These are phyloP conservation scores for Hippophae rhamnoides DNA, from an alignment of 306 rosid species.

Conservation along the genomic window DNA sequence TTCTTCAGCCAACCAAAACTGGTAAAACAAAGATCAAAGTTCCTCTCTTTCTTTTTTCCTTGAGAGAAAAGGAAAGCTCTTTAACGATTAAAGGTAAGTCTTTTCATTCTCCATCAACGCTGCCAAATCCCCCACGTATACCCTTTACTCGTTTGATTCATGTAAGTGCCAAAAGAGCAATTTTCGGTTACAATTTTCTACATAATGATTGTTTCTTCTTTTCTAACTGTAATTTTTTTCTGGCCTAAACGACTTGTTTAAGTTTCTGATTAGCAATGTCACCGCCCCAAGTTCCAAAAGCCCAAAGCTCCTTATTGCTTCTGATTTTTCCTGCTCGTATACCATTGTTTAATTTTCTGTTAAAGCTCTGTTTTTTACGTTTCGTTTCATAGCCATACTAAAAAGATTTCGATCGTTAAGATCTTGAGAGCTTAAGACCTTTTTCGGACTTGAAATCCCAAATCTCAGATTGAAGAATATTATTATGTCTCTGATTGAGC, in stretches of 20 bases:
- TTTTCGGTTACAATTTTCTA: too few relatives aligned
- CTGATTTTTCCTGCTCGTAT: conserved; percentile 1
- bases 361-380: conserved; percentile 9
- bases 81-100: too few relatives aligned
- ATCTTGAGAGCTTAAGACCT: background rate
- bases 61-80: too few relatives aligned
- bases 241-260: conserved; percentile 3
- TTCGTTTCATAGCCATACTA: too few relatives aligned
- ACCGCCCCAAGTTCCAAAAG: conserved; percentile 17
- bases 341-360: background rate
- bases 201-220: background rate
- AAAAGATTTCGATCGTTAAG: background rate
- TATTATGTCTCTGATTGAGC: background rate
- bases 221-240: background rate
- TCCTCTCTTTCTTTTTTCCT: too few relatives aligned
- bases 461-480: background rate
- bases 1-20: too few relatives aligned
- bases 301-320: background rate
- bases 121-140: too few relatives aligned
- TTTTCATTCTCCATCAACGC: too few relatives aligned
- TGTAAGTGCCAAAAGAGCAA: too few relatives aligned
- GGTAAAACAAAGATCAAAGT: too few relatives aligned
- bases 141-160: too few relatives aligned
- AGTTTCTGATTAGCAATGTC: conserved; percentile 29
- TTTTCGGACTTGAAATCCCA: background rate